Evolutionary conservation across 2,329 filamentous ascomycete genomes (phyloP).

Genomic region (Helotiales sp.): DNA sequence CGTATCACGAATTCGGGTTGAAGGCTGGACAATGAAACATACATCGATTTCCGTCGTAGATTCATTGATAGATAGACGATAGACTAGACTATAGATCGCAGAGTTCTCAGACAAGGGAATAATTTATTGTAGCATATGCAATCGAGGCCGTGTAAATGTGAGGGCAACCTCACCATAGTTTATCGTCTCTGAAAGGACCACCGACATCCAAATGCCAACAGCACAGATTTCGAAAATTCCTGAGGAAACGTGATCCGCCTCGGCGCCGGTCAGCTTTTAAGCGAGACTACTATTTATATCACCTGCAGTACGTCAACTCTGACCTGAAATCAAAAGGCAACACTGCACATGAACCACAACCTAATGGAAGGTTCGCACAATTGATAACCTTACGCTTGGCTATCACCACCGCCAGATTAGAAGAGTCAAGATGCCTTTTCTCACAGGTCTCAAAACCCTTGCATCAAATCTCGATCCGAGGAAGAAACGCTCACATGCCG

Average conservation of each 20-base stretch:
- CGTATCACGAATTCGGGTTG: slow-evolving; percentile 38
- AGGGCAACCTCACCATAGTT: too few species aligned
- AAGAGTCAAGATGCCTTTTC: not conserved
- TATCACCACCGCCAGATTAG: too few species aligned
- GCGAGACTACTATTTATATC: not conserved
- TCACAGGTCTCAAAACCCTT: not conserved
- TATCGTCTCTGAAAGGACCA: not conserved
- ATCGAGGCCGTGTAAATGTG: too few species aligned
- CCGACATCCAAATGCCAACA: not conserved
- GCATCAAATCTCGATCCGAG: not conserved
- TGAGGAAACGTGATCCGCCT: not conserved
- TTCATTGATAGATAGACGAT: not conserved
- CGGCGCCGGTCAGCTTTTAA: not conserved
- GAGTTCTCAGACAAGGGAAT: too few species aligned
- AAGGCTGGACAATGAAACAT: not conserved
- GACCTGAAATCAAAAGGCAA: too few species aligned
- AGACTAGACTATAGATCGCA: too few species aligned
- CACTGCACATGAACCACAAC: too few species aligned
- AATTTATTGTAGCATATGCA: too few species aligned
- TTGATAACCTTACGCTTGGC: too few species aligned
- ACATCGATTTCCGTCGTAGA: not conserved
- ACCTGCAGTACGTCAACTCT: not conserved
- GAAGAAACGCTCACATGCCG: not conserved
- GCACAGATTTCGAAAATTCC: not conserved
- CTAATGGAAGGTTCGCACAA: too few species aligned